Conservation (phyloP, 148 eudicot species). For the Selenicereus undatus region DNA sequence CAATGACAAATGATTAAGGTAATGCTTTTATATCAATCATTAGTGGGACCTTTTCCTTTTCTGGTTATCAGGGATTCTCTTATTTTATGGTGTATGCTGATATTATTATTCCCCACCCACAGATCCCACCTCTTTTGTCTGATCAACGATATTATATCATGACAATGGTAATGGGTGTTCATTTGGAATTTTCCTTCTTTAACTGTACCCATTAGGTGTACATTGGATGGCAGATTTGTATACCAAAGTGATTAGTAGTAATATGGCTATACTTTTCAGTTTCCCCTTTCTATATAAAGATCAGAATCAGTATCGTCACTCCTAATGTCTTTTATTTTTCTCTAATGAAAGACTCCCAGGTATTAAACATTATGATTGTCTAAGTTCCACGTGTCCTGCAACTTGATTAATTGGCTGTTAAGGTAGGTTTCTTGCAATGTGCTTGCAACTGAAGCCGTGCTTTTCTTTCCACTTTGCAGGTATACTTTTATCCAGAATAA, state of each 20-base stretch:
- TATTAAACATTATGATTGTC: slow-evolving; percentile 17
- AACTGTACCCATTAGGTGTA: slow-evolving; percentile 15
- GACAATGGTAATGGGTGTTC: not conserved
- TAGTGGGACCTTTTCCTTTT: slow-evolving; percentile 40
- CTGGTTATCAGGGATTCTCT: slow-evolving; percentile 27
- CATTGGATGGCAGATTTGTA: slow-evolving; percentile 1
- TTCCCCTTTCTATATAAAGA: slow-evolving; percentile 17
- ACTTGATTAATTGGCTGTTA: slow-evolving; percentile 18
- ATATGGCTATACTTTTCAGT: slow-evolving; percentile 11
- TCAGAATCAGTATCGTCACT: slow-evolving; percentile 15
- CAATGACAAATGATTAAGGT: slow-evolving; percentile 37
- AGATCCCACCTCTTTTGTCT: slow-evolving; percentile 15
- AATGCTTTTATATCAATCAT: slow-evolving; percentile 40
- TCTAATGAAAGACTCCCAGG: slow-evolving; percentile 2
- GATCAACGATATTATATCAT: slow-evolving; percentile 21
- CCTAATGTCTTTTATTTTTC: slow-evolving; percentile 2
- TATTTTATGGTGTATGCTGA: slow-evolving; percentile 38
- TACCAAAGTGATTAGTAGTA: slow-evolving; percentile 18
- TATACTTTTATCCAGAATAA: slow-evolving; percentile 11
- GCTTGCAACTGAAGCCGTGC: slow-evolving; percentile 5
- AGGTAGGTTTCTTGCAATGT: slow-evolving; percentile 10
- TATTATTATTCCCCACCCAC: slow-evolving; percentile 34
- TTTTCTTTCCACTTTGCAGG: slow-evolving; percentile 15
- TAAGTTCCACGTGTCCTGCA: slow-evolving; percentile 14
- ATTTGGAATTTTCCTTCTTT: slow-evolving; percentile 4